Percentiles rank a stretch among this genome's conserved stretches.
These are phyloP conservation scores for Botrytis hyacinthi DNA, from an alignment of 2,329 filamentous ascomycete genomes.

Conservation along the genomic window DNA sequence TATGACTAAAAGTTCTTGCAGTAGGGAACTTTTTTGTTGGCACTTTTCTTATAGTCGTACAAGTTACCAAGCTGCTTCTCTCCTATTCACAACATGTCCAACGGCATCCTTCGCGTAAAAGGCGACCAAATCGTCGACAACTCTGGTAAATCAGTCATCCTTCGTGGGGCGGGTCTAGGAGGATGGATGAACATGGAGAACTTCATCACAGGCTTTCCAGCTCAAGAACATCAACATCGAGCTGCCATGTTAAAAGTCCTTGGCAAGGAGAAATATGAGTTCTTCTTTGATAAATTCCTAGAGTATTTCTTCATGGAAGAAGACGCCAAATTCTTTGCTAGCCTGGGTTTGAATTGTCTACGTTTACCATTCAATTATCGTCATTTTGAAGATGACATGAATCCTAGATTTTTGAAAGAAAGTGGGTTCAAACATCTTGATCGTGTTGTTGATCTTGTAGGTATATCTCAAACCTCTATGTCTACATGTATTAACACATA, in stretches of 20 bases:
- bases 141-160: conserved; percentile 39
- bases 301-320: conserved; percentile 56
- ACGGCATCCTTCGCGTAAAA: conserved; percentile 39
- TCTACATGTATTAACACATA: neutral
- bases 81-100: conserved; percentile 26
- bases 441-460: conserved; percentile 45
- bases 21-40: neutral
- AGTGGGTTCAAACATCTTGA: conserved; percentile 51
- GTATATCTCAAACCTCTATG: neutral
- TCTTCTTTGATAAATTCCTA: conserved; percentile 53
- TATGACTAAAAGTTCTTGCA: neutral
- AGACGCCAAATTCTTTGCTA: conserved; percentile 58
- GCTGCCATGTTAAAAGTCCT: conserved; percentile 52
- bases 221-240: conserved; percentile 56
- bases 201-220: conserved; percentile 62
- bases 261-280: conserved; percentile 55
- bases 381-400: conserved; percentile 53
- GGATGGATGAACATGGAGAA: conserved; percentile 56
- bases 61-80: neutral
- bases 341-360: conserved; percentile 55
- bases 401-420: conserved; percentile 48
- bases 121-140: conserved; percentile 41
- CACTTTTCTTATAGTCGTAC: neutral
- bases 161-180: conserved; percentile 43
- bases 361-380: conserved; percentile 61